These are phyloP conservation scores for Hibiscus tridactylites DNA, from an alignment of 345 rosid genomes.

Conservation along the genomic window DNA sequence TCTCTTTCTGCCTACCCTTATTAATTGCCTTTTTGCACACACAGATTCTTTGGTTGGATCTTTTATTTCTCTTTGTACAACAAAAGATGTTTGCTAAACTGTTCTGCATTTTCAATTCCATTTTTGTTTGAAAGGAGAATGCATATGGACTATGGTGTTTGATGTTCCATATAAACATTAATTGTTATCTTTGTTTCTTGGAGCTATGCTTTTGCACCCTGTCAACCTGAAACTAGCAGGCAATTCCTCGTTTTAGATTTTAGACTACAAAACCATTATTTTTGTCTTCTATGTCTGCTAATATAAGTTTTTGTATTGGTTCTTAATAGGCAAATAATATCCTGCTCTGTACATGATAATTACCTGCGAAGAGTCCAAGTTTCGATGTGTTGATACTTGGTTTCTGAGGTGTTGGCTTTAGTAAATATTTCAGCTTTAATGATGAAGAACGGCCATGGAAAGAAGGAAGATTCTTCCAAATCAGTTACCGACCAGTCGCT, in stretches of 20 bases:
- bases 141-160: not conserved
- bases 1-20: not conserved
- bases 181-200: not conserved
- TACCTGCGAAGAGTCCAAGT: not conserved
- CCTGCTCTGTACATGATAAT: not conserved
- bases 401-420: not conserved
- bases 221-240: not conserved
- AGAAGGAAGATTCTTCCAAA: not conserved
- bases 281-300: not conserved
- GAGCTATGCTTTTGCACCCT: not conserved
- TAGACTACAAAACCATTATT: not conserved
- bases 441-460: not conserved
- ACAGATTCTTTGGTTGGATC: not conserved
- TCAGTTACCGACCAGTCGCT: not conserved
- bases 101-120: not conserved
- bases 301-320: not conserved
- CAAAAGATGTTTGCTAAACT: not conserved
- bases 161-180: not conserved
- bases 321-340: not conserved
- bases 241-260: not conserved
- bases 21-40: not conserved
- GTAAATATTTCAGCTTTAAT: not conserved
- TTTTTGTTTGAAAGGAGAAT: not conserved
- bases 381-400: not conserved
- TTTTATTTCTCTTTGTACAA: not conserved